Evolutionary conservation across 1,139 yeast species (phyloP).

Genomic region (Lodderomyces pseudojiufengensis): DNA sequence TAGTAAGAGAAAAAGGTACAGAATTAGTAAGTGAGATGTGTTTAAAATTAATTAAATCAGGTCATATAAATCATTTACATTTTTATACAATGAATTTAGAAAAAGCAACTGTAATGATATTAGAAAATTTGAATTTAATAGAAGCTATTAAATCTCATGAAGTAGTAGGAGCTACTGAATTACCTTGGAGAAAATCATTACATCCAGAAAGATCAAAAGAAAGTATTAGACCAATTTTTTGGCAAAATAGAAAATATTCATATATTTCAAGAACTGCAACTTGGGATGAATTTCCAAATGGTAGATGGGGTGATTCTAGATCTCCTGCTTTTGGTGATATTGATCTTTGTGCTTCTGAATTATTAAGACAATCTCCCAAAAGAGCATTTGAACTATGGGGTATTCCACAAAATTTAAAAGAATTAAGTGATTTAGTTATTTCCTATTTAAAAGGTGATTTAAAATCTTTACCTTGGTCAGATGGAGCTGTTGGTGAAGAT

Average conservation of each 20-base stretch:
- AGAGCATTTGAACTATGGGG: conserved; percentile 89
- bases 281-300: conserved; percentile 95
- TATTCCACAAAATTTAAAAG: conserved; percentile 55
- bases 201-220: conserved; percentile 81
- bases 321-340: conserved; percentile 93
- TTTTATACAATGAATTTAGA: conserved; percentile 96
- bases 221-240: conserved; percentile 88
- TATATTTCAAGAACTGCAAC: conserved; percentile 87
- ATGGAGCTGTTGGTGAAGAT: conserved; percentile 80
- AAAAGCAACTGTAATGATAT: conserved; percentile 81
- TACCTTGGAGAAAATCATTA: conserved; percentile 91
- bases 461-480: conserved; percentile 91
- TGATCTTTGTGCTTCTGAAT: conserved; percentile 73
- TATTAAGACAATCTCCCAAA: conserved; percentile 74
- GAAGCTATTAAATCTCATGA: conserved; percentile 42
- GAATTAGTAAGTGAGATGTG: conserved; percentile 85
- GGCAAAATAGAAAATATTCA: conserved; percentile 92
- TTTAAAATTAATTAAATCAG: conserved; percentile 62
- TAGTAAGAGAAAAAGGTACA: conserved; percentile 84
- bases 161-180: conserved; percentile 35
- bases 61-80: conserved; percentile 80
- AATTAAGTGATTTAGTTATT: conserved; percentile 59
- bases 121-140: conserved; percentile 67
- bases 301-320: conserved; percentile 92
- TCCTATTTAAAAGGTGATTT: conserved; percentile 67